These are phyloP conservation scores for Tylopilus subfusipes DNA, from an alignment of 768 basidiomycete species.

Conservation along the genomic window DNA sequence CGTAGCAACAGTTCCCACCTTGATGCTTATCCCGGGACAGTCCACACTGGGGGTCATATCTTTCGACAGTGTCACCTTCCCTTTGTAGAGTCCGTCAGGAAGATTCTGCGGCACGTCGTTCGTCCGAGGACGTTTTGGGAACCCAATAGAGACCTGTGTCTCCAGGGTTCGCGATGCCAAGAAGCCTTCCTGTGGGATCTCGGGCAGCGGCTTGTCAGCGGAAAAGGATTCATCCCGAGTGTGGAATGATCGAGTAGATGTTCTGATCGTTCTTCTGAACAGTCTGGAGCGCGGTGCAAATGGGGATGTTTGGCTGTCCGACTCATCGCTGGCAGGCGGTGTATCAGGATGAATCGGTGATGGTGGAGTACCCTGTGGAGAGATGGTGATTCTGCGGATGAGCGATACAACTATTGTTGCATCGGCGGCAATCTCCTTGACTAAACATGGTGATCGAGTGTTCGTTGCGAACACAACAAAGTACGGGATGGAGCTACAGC, in stretches of 20 bases:
- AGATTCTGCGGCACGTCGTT: constrained; percentile 47
- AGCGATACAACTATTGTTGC: constrained; percentile 69
- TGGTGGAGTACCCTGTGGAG: constrained; percentile 35
- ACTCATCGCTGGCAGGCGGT: constrained; percentile 47
- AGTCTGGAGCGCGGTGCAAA: constrained; percentile 18
- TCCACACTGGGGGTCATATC: constrained; percentile 64
- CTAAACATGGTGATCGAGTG: constrained; percentile 49
- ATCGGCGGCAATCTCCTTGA: constrained; percentile 65
- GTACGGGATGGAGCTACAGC: constrained; percentile 60
- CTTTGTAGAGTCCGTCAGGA: constrained; percentile 68
- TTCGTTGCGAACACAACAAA: constrained; percentile 71
- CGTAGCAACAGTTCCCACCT: constrained; percentile 41
- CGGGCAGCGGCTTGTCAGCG: constrained; percentile 26
- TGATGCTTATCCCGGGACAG: constrained; percentile 64
- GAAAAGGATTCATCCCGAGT: constrained; percentile 6
- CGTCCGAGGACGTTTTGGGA: constrained; percentile 60
- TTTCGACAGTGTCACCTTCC: constrained; percentile 50
- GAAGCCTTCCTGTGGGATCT: constrained; percentile 19
- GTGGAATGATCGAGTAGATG: constrained; percentile 15
- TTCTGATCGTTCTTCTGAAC: constrained; percentile 31
- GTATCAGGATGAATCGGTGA: constrained; percentile 49
- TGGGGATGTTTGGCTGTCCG: constrained; percentile 22
- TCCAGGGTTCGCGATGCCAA: constrained; percentile 28
- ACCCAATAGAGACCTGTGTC: constrained; percentile 55
- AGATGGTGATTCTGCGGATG: constrained; percentile 55